phyloP scores from a whole-genome alignment of 2,329 filamentous ascomycete genomes.

The Sporothrix pallida region DNA sequence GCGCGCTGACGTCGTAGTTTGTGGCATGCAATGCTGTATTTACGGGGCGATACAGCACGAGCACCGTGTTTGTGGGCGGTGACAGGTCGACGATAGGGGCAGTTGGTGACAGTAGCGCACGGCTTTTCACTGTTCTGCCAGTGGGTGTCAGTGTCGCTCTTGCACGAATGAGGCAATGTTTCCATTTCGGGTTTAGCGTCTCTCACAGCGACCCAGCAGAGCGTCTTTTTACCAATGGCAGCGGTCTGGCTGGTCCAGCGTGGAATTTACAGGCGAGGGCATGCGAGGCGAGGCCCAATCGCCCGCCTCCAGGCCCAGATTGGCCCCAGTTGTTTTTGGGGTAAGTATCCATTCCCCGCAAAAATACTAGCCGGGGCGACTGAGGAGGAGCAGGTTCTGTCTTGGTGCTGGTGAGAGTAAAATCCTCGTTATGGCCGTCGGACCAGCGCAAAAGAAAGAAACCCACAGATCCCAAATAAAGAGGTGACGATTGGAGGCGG shows the following conservation, averaged over 20 bases:
- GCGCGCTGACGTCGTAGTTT: background rate
- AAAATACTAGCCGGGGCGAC: conserved; percentile 9
- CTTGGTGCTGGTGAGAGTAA: no score
- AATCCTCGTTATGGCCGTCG: conserved; percentile 19
- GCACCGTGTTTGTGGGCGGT: background rate
- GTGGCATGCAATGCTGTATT: background rate
- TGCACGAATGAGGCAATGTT: conserved; percentile 32
- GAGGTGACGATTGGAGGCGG: background rate
- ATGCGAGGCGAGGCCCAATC: no score
- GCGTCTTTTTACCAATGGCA: conserved; percentile 8
- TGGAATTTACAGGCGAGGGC: background rate
- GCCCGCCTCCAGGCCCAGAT: no score
- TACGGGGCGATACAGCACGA: conserved; percentile 6
- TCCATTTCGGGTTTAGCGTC: conserved; percentile 28
- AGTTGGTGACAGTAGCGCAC: background rate
- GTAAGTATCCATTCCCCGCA: conserved; percentile 27
- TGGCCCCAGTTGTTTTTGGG: conserved; percentile 26
- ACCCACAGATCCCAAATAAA: background rate
- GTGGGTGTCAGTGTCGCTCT: background rate
- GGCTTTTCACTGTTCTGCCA: background rate
- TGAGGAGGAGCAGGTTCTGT: background rate
- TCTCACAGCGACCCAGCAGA: no score
- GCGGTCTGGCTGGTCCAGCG: conserved; percentile 25
- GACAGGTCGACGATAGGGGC: background rate
- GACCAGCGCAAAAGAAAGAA: conserved; percentile 11